These are phyloP conservation scores for Buddleja alternifolia DNA, from an alignment of 257 asterid species.

Conservation along the genomic window DNA sequence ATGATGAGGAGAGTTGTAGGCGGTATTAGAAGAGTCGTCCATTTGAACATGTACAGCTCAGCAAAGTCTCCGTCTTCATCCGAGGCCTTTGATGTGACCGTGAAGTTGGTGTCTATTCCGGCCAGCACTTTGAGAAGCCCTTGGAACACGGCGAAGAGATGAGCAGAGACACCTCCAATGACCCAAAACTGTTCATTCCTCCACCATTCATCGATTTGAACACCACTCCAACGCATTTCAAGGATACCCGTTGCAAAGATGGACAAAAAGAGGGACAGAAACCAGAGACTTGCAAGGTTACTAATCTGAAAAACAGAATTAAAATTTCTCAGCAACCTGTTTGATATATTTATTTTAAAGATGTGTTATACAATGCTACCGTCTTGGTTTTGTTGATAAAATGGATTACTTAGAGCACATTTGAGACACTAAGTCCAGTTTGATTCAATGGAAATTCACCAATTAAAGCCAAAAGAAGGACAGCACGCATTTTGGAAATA, in stretches of 20 bases:
- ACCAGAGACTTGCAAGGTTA: conserved; percentile 92
- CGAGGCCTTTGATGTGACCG: conserved; percentile 92
- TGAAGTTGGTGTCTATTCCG: conserved; percentile 94
- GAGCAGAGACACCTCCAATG: conserved; percentile 95
- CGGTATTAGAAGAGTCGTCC: conserved; percentile 93
- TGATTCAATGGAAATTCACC: too few relatives aligned
- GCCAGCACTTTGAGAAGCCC: conserved; percentile 97
- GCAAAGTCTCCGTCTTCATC: conserved; percentile 93
- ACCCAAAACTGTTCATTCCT: conserved; percentile 99
- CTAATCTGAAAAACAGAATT: conserved; percentile 66
- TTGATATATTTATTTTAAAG: neutral
- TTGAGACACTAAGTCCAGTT: too few relatives aligned
- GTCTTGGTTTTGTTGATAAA: too few relatives aligned
- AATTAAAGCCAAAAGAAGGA: too few relatives aligned
- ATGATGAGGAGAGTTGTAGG: conserved; percentile 91
- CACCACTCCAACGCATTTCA: conserved; percentile 99
- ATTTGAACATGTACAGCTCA: conserved; percentile 94
- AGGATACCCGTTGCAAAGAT: conserved; percentile 96
- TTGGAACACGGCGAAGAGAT: conserved; percentile 90
- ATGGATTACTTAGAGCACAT: too few relatives aligned
- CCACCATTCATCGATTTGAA: conserved; percentile 98
- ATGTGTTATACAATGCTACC: neutral
- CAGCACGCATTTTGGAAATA: too few relatives aligned
- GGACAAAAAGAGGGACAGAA: conserved; percentile 90
- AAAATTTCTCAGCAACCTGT: neutral